phyloP scores from a whole-genome alignment of 2,329 filamentous ascomycete species.

The Nothopassalora personata region DNA sequence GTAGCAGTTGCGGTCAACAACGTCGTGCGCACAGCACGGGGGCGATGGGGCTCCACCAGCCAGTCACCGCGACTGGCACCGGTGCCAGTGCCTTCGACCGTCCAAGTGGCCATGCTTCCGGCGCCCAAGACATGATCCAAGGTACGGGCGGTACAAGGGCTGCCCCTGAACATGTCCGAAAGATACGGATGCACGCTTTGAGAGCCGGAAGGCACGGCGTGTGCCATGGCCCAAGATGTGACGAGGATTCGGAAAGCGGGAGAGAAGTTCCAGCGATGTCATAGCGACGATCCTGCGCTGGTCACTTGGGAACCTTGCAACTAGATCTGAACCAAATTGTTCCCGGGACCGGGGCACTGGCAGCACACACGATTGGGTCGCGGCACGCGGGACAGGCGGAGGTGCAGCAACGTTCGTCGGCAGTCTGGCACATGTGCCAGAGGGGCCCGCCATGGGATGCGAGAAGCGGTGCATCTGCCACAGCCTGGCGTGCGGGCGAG shows the following conservation, averaged over 20 bases:
- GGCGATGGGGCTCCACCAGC: background rate
- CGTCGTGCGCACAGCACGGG: background rate
- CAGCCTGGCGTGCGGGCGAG: background rate
- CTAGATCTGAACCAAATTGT: constrained; percentile 16
- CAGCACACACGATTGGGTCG: constrained; percentile 12
- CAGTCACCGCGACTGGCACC: background rate
- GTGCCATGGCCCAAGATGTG: constrained; percentile 13
- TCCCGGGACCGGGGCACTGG: constrained; percentile 16
- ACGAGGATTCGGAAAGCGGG: constrained; percentile 4
- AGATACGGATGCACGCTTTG: constrained; percentile 15
- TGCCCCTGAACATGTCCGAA: constrained; percentile 4
- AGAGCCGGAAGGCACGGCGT: constrained; percentile 15
- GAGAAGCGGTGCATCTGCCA: background rate
- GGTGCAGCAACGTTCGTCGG: constrained; percentile 2
- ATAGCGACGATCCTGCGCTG: constrained; percentile 9
- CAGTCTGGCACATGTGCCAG: constrained; percentile 4
- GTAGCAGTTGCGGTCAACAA: constrained; percentile 12
- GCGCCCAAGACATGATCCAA: constrained; percentile 9
- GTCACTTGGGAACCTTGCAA: constrained; percentile 1
- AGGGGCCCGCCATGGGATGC: background rate
- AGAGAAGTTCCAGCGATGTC: constrained; percentile 18
- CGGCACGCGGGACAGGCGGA: constrained; percentile 11
- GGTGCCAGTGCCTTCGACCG: background rate
- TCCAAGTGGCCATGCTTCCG: constrained; percentile 13
- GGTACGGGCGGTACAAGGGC: constrained; percentile 1